Evolutionary conservation across 169 alveolate species (phyloP).

Genomic region (Plasmodium ovale): DNA sequence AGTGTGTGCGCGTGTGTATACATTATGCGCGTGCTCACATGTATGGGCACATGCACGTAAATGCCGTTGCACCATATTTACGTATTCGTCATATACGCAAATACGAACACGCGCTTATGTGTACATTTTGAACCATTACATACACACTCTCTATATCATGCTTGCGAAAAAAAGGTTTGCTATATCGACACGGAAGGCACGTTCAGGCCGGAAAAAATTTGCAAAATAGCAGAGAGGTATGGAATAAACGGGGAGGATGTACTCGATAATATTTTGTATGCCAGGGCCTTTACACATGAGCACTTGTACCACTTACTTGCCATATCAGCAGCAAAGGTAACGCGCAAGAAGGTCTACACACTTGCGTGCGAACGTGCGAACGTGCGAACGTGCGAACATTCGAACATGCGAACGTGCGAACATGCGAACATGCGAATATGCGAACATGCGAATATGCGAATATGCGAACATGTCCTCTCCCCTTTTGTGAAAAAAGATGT

Average conservation of each 20-base stretch:
- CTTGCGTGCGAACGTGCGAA: not conserved
- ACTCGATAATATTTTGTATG: constrained; percentile 96
- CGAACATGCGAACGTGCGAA: not conserved
- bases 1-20: too few species aligned
- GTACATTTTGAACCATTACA: not conserved
- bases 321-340: constrained; percentile 77
- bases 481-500: constrained; percentile 43
- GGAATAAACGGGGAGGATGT: constrained; percentile 92
- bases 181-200: constrained; percentile 99
- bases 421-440: not conserved
- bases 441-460: not conserved
- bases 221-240: constrained; percentile 88
- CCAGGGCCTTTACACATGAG: constrained; percentile 95
- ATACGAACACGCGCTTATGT: not conserved
- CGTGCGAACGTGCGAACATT: not conserved
- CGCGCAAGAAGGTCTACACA: not conserved
- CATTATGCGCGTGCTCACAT: not conserved
- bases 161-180: constrained; percentile 85
- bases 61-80: too few species aligned
- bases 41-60: not conserved
- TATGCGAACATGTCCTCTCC: not conserved
- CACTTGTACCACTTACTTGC: constrained; percentile 65
- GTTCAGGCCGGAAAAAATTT: constrained; percentile 98
- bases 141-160: not conserved
- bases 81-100: too few species aligned